Evolutionary conservation across 106 monocot genomes (phyloP).

Genomic region (Iris macrosiphon): DNA sequence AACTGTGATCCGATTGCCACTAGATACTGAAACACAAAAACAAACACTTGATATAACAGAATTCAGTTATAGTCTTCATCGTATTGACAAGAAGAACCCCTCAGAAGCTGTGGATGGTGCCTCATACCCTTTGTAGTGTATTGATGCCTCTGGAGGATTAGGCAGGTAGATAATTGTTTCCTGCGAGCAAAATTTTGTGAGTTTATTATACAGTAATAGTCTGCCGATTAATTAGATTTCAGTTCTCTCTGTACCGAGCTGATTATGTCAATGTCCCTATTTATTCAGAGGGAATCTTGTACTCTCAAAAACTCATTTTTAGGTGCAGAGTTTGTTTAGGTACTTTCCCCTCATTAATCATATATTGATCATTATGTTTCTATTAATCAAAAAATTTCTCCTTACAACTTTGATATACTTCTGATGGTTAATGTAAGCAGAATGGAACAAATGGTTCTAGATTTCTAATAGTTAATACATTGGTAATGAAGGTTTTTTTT

Average conservation of each 20-base stretch:
- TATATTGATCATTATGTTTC: no score
- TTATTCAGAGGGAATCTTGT: constrained; percentile 3
- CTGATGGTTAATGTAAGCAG: no score
- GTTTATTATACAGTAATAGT: background rate
- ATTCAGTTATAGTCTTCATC: background rate
- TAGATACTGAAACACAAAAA: background rate
- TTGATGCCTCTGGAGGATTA: background rate
- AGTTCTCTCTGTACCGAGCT: background rate
- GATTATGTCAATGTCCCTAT: constrained; percentile 2
- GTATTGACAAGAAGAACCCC: no score
- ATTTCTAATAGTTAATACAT: no score
- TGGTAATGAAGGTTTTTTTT: no score
- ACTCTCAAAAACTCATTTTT: background rate
- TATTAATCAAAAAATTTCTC: no score
- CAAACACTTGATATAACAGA: background rate
- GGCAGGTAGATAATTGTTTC: background rate
- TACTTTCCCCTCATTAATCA: no score
- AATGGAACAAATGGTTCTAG: no score
- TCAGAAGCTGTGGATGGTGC: no score
- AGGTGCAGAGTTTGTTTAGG: no score
- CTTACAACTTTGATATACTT: no score
- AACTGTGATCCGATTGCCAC: constrained; percentile 35
- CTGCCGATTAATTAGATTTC: background rate
- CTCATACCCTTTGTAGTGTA: background rate
- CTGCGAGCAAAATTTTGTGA: constrained; percentile 1